Percentiles rank a stretch among this genome's conserved stretches.
Evolutionary conservation across 2,329 filamentous ascomycete genomes (phyloP).

Genomic region (Colletotrichum lini): DNA sequence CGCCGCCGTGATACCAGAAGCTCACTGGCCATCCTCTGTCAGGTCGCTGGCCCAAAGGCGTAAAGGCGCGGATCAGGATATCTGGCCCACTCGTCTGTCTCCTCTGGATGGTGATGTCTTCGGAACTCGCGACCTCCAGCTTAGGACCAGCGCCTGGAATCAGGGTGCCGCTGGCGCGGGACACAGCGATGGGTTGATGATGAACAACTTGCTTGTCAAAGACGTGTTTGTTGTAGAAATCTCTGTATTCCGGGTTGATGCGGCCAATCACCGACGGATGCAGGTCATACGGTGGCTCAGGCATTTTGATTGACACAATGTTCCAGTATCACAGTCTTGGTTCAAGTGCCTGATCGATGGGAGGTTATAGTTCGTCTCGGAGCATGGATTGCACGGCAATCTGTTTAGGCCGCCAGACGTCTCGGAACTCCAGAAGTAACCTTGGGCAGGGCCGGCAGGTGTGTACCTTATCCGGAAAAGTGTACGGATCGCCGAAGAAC

Average conservation of each 20-base stretch:
- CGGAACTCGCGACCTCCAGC: constrained; percentile 61
- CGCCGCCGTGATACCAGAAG: constrained; percentile 71
- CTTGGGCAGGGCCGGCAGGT: background rate
- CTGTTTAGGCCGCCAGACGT: too few relatives aligned
- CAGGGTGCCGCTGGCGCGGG: constrained; percentile 64
- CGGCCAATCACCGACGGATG: constrained; percentile 49
- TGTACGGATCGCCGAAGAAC: constrained; percentile 1
- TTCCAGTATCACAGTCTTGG: too few relatives aligned
- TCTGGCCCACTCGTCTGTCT: constrained; percentile 62
- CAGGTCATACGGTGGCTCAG: constrained; percentile 50
- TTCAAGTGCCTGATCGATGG: background rate
- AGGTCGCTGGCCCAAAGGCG: constrained; percentile 60
- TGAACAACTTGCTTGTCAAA: constrained; percentile 68
- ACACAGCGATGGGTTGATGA: constrained; percentile 66
- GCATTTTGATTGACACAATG: constrained; percentile 5
- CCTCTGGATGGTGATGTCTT: constrained; percentile 60
- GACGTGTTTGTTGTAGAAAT: constrained; percentile 67
- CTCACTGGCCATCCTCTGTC: constrained; percentile 67
- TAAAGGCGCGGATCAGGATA: constrained; percentile 65
- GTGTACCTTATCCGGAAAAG: background rate
- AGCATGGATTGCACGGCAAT: too few relatives aligned
- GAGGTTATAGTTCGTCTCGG: too few relatives aligned
- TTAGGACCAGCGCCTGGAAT: constrained; percentile 67
- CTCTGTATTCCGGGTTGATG: constrained; percentile 65
- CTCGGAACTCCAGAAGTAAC: background rate